phyloP scores from a whole-genome alignment of 148 eudicot species.

The Heliamphora exappendiculata region DNA sequence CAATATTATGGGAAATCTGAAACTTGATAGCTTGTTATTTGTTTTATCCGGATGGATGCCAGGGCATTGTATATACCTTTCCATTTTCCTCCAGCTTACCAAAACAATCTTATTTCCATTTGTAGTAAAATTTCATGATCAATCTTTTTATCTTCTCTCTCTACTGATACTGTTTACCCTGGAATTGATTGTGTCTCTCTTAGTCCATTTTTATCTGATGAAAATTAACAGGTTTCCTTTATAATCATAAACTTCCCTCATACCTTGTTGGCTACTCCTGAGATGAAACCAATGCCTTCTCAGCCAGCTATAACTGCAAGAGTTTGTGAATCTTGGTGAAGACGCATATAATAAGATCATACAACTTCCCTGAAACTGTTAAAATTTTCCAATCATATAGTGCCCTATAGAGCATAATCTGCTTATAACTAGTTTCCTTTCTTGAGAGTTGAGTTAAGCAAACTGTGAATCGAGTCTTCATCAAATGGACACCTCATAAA shows the following conservation, averaged over 20 bases:
- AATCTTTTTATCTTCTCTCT: background rate
- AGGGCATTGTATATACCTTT: background rate
- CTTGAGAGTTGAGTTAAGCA: background rate
- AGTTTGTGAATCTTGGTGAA: background rate
- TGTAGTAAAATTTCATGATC: background rate
- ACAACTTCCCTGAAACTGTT: background rate
- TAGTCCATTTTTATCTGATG: background rate
- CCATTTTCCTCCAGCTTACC: background rate
- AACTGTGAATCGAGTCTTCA: background rate
- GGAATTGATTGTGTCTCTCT: background rate
- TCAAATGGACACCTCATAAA: background rate
- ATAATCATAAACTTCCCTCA: background rate
- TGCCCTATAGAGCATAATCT: background rate
- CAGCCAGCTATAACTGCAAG: background rate
- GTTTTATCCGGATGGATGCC: background rate
- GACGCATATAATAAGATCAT: background rate
- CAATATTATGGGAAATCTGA: background rate
- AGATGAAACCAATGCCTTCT: background rate
- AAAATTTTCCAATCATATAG: background rate
- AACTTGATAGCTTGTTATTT: background rate
- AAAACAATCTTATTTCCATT: background rate
- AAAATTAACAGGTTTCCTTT: background rate
- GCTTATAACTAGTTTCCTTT: background rate
- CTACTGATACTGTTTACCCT: background rate
- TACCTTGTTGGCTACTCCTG: background rate